A percentile compares a stretch with the other conserved stretches of the same genome.
phyloP scores from a whole-genome alignment of 495 filamentous ascomycete species.

The Neurospora africana region DNA sequence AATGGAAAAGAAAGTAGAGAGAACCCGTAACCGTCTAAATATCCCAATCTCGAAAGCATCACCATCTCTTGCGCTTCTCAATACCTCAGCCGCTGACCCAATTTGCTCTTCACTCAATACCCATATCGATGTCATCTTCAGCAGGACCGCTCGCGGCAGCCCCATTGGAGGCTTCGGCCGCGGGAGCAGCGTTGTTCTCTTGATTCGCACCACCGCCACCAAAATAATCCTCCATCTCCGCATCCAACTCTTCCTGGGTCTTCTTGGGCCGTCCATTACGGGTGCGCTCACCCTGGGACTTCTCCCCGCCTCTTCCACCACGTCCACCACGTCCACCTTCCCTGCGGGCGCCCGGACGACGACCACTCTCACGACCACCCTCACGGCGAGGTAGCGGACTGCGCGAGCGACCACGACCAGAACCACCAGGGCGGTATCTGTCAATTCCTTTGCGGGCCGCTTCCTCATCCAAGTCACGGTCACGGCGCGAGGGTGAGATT shows the following conservation, averaged over 20 bases:
- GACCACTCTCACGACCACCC: slow-evolving; percentile 36
- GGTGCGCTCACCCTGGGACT: slow-evolving; percentile 22
- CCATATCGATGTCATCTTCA: slow-evolving; percentile 13
- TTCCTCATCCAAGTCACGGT: slow-evolving; percentile 19
- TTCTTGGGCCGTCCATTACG: slow-evolving; percentile 60
- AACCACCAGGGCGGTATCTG: slow-evolving; percentile 8
- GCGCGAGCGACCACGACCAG: slow-evolving; percentile 7
- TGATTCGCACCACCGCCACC: slow-evolving; percentile 30
- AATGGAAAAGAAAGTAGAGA: not conserved
- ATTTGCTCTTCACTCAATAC: slow-evolving; percentile 4
- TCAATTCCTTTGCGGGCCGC: slow-evolving; percentile 32
- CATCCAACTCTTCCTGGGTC: slow-evolving; percentile 86
- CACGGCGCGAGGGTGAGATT: slow-evolving; percentile 40
- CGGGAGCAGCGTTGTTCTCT: slow-evolving; percentile 13
- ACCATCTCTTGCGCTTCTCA: not conserved
- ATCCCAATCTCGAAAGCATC: slow-evolving; percentile 2
- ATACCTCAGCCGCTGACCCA: not conserved
- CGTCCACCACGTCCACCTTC: slow-evolving; percentile 32
- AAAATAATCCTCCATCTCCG: slow-evolving; percentile 96
- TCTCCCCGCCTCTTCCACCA: slow-evolving; percentile 31
- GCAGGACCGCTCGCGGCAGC: not conserved
- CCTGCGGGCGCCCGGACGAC: slow-evolving; percentile 42
- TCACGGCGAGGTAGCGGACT: slow-evolving; percentile 4
- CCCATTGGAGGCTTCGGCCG: slow-evolving; percentile 1
- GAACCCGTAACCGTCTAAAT: not conserved